These are phyloP conservation scores for Lepidopterella palustris DNA, from an alignment of 495 filamentous ascomycete species.

Conservation along the genomic window DNA sequence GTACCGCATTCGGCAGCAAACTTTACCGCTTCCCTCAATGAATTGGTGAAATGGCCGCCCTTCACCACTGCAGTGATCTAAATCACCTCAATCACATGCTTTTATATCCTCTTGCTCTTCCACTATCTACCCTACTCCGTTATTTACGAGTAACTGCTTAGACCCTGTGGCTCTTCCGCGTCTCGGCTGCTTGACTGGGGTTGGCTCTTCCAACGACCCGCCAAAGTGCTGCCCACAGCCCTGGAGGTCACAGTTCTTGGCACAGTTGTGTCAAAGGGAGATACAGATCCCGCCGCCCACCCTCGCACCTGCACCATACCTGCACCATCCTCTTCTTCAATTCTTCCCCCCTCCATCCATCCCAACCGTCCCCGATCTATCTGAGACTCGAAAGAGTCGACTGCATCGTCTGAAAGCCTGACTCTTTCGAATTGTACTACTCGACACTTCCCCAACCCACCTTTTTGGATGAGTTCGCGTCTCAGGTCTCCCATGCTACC, in stretches of 20 bases:
- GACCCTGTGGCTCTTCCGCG: background rate
- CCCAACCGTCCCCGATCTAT: slow-evolving; percentile 2
- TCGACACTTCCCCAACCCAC: slow-evolving; percentile 11
- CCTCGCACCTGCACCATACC: slow-evolving; percentile 6
- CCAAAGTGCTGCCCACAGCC: background rate
- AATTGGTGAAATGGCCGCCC: background rate
- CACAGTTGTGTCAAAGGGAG: slow-evolving; percentile 7
- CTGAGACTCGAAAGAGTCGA: slow-evolving; percentile 4
- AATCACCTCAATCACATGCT: too few relatives aligned
- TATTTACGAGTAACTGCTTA: too few relatives aligned
- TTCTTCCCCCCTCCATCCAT: background rate
- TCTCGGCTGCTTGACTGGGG: background rate
- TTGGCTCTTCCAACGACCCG: slow-evolving; percentile 1
- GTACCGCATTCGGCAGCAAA: background rate
- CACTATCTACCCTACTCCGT: too few relatives aligned
- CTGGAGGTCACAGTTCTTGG: too few relatives aligned
- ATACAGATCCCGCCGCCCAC: slow-evolving; percentile 12
- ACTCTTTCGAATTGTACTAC: background rate
- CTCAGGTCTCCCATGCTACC: slow-evolving; percentile 24
- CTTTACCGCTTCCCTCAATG: background rate
- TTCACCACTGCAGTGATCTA: background rate
- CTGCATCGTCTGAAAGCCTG: slow-evolving; percentile 15
- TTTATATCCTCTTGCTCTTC: too few relatives aligned
- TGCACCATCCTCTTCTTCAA: slow-evolving; percentile 9
- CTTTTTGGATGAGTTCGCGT: slow-evolving; percentile 20